Evolutionary conservation across 768 basidiomycete species (phyloP).

Genomic region (Agaricus bisporus): DNA sequence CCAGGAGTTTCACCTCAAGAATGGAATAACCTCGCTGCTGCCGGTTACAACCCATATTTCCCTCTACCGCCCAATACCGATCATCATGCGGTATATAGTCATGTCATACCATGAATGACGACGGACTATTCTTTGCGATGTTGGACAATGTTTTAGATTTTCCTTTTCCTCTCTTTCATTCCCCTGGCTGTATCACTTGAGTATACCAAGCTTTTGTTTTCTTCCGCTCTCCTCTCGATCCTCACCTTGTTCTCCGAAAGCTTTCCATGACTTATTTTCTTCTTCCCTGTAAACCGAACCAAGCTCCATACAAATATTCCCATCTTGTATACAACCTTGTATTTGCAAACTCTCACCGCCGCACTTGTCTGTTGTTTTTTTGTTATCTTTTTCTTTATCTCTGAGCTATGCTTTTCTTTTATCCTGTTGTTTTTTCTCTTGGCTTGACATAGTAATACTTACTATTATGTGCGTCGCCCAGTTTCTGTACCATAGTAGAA

Average conservation of each 20-base stretch:
- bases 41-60: conserved; percentile 67
- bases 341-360: not conserved
- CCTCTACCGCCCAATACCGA: conserved; percentile 39
- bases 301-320: not conserved
- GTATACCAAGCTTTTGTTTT: not conserved
- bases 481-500: conserved; percentile 7
- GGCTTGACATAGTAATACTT: not conserved
- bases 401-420: not conserved
- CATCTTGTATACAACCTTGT: conserved; percentile 9
- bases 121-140: conserved; percentile 1
- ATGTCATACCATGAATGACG: conserved; percentile 44
- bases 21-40: conserved; percentile 51
- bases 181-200: not conserved
- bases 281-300: not conserved
- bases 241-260: not conserved
- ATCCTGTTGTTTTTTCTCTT: not conserved
- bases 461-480: conserved; percentile 3
- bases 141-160: not conserved
- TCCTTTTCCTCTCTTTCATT: conserved; percentile 6
- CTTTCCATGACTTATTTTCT: not conserved
- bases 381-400: not conserved
- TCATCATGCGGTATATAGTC: conserved; percentile 51
- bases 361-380: not conserved
- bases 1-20: conserved; percentile 52
- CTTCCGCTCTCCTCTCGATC: not conserved